Base-by-base conservation (phyloP, 192 early-diverging fungal genomes). In the Linnemannia zychae region DNA sequence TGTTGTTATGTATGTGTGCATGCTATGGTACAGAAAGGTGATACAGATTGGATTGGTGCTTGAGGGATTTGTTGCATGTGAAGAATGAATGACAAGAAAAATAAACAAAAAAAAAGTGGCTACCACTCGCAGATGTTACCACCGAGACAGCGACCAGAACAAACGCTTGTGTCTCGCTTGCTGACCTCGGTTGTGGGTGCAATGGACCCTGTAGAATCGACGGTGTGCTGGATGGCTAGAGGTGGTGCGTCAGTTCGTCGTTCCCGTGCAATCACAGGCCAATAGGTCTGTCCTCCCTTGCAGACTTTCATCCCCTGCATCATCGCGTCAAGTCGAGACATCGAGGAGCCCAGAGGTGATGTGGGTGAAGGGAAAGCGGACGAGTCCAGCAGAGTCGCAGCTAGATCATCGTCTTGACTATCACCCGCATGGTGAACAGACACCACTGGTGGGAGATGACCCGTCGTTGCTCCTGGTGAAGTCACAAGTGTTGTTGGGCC, bases 281-380 rank as follows among this genome's bases (percentile, higher is more conserved):
- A 85, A 12, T 85, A 85, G 1, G 77, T 72, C 70, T 85, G 83
- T 12, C 83, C 83, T 28, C 83, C 83, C 72, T 85, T 85, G 24
- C 83, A 85, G 20, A 60, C 47, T 37, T 74, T 78, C 78, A 79
- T 85, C 0, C 83, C 74, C 18, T 65, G 68, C 28, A 34, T 12
- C 6, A 20, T 57, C 36, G 40, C 52, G 28, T 33, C 37, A 18
- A 17, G 47, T 68, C 57, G 57, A 31, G 34, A 60, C 31, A 63
- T 72, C 22, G 67, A 53, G 9, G 76, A 22, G 24, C 67, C 18
- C 76, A 48, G n/a, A 28, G 57, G 57, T 38, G 63, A 7, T 3
- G 52, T 34, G 34, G 53, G 69, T 37, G 77, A 72, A 20, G 79
- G 38, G 47, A 46, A 69, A 18, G 67, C 12, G 11, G 79, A 22